phyloP scores from a whole-genome alignment of 2,329 filamentous ascomycete genomes.

The Ceratocystis cacaofunesta region DNA sequence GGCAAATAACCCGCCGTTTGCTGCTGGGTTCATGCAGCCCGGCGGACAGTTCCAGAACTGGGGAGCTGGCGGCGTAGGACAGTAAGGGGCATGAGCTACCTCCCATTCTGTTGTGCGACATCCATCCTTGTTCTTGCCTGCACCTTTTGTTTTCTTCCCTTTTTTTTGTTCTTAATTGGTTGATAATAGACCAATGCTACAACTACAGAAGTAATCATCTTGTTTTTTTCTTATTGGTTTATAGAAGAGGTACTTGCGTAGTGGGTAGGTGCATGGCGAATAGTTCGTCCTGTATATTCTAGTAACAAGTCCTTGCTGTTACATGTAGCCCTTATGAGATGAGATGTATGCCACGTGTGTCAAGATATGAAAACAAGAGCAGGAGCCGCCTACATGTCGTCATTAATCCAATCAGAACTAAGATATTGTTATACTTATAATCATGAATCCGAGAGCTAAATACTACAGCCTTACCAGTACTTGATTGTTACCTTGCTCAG shows the following conservation, averaged over 20 bases:
- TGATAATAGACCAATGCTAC: background rate
- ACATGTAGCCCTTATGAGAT: too few species aligned
- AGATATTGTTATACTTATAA: background rate
- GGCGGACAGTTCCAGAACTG: slow-evolving; percentile 55
- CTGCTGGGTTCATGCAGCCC: slow-evolving; percentile 33
- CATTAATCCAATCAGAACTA: background rate
- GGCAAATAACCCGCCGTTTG: slow-evolving; percentile 10
- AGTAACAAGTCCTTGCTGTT: too few species aligned
- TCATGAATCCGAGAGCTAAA: background rate
- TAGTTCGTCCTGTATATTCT: too few species aligned
- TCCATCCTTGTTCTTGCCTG: background rate
- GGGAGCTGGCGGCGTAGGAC: slow-evolving; percentile 45
- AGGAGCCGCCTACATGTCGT: too few species aligned
- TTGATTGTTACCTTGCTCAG: background rate
- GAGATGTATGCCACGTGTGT: too few species aligned
- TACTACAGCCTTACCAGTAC: background rate
- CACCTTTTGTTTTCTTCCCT: background rate
- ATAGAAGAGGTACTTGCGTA: too few species aligned
- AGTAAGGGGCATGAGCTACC: background rate
- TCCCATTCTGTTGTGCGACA: too few species aligned
- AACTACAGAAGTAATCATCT: too few species aligned
- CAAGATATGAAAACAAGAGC: too few species aligned
- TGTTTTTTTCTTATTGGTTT: too few species aligned
- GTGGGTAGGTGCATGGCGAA: too few species aligned
- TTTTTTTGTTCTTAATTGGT: slow-evolving; percentile 4